Base-by-base conservation (phyloP, 345 rosid species). In the Lepidium africanum region DNA sequence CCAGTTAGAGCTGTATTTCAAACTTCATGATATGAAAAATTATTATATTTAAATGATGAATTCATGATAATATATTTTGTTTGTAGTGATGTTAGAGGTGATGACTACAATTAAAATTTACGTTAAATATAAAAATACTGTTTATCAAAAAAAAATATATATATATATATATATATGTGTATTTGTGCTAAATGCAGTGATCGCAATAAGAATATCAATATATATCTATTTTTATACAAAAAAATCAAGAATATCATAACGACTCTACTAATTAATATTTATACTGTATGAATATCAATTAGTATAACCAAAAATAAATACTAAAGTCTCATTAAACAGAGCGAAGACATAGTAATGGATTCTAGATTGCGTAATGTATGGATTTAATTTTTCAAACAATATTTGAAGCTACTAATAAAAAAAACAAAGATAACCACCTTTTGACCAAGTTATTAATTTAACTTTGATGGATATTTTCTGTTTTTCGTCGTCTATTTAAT, bases 61-160 rank as follows among this genome's bases (percentile, higher is more conserved):
- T 10, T 21, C 23, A 21, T 21, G 27, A 59, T 59, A 30, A 47
- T 65, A 40, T 69, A 65, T 37, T 58, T 49, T 59, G 59, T 50
- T 70, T 49, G 10, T 37, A 39, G 21, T 70, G 67, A 70, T 59
- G 60, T 59, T 51, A 40, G 52, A 59, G 10, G 43, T 70, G 59
- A 59, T 4, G n/a, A 54, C 16, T 23, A 21, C 1, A 41, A 23
- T 36, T 10, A 40, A 59, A 23, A 2, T 13, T 39, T 58, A 58
- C 35, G 27, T 25, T 25, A 25, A 25, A 25, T 25, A 25, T 25
- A 25, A 2, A 1, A 25, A 25, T 25, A 25, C n/a, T n/a, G n/a
- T n/a, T n/a, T n/a, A n/a, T n/a, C n/a, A n/a, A n/a, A n/a, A n/a
- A n/a, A n/a, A n/a, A n/a, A n/a, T n/a, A n/a, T n/a, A n/a, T n/a